Base-by-base conservation (phyloP, 768 basidiomycete genomes). In the Leccinum aurantiacum region DNA sequence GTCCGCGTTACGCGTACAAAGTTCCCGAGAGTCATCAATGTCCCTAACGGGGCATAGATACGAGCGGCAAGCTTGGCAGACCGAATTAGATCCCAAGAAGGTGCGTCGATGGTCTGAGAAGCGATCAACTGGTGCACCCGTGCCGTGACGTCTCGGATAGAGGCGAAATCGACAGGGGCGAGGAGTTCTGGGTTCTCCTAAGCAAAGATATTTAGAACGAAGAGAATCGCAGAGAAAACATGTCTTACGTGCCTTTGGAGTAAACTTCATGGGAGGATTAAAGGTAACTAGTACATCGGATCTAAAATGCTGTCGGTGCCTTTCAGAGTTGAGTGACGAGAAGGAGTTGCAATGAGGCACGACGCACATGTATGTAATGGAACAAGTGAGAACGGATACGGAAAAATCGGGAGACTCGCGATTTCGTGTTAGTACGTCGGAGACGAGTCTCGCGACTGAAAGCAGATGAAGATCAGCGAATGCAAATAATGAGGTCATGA, bases 31-130 rank as follows among this genome's bases (percentile, higher is more conserved):
- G 81, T 84, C 89, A 95, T 92, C 13, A 75, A 78, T 14, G 93
- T 95, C 46, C 93, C 93, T n/a, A 95, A 76, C 3, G 93, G 93
- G 6, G 86, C 91, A 66, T 95, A 95, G 50, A 95, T 86, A 27
- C 90, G 77, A 17, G 90, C 80, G 4, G 91, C 90, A 49, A 90
- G 79, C 70, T 92, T 91, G 24, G 89, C 87, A 22, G 82, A 83
- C 49, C 91, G 84, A 44, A 93, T 79, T 35, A 88, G 76, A 63
- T 86, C 82, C 91, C 93, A 95, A 6, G 89, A 89, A 25, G 93
- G 94, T 3, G 93, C 88, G 63, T 93, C 89, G 53, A 93, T 80
- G 1, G 90, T 92, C 6, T 90, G 91, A 27, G 83, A 82, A 60
- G 86, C 84, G 64, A 95, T 92, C 56, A 83, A 79, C 27, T 84